These are phyloP conservation scores for Furcasterigmium furcatum DNA, from an alignment of 2,329 filamentous ascomycete species.

Conservation along the genomic window DNA sequence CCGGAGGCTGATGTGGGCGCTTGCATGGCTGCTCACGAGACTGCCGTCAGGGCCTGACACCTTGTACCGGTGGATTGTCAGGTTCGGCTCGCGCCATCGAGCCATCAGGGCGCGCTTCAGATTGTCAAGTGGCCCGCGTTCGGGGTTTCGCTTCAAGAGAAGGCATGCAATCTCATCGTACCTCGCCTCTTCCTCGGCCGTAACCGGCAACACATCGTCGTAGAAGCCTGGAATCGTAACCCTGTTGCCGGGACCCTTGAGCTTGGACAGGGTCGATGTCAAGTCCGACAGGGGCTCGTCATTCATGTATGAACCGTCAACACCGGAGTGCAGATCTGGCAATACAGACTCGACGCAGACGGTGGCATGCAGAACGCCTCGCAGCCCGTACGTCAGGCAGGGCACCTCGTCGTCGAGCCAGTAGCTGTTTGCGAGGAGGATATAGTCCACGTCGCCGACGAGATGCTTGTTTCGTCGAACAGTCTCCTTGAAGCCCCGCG, in stretches of 20 bases:
- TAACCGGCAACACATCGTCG: conserved; percentile 75
- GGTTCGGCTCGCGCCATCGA: conserved; percentile 89
- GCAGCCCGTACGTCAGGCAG: conserved; percentile 89
- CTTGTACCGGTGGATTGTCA: conserved; percentile 91
- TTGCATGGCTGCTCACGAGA: conserved; percentile 86
- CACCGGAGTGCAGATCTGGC: conserved; percentile 90
- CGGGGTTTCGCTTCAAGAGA: conserved; percentile 68
- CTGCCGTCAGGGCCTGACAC: conserved; percentile 90
- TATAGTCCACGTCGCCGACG: conserved; percentile 91
- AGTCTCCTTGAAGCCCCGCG: conserved; percentile 82
- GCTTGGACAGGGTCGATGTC: conserved; percentile 73
- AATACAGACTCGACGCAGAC: conserved; percentile 82
- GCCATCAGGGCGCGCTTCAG: conserved; percentile 86
- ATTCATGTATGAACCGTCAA: conserved; percentile 88
- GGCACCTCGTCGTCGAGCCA: conserved; percentile 97
- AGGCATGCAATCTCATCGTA: conserved; percentile 83
- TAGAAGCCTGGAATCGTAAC: conserved; percentile 89
- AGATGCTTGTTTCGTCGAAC: conserved; percentile 76
- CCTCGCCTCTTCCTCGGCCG: conserved; percentile 69
- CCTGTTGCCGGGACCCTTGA: conserved; percentile 77
- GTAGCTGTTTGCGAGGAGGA: conserved; percentile 94
- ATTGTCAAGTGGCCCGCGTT: conserved; percentile 55
- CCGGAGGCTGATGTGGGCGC: conserved; percentile 83
- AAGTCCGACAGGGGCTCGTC: conserved; percentile 92
- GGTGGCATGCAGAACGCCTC: conserved; percentile 91